A percentile compares a stretch with the other conserved stretches of the same genome.
These are phyloP conservation scores for Neckera pumila DNA, from an alignment of 225 moss, liverwort and hornwort species.

Conservation along the genomic window DNA sequence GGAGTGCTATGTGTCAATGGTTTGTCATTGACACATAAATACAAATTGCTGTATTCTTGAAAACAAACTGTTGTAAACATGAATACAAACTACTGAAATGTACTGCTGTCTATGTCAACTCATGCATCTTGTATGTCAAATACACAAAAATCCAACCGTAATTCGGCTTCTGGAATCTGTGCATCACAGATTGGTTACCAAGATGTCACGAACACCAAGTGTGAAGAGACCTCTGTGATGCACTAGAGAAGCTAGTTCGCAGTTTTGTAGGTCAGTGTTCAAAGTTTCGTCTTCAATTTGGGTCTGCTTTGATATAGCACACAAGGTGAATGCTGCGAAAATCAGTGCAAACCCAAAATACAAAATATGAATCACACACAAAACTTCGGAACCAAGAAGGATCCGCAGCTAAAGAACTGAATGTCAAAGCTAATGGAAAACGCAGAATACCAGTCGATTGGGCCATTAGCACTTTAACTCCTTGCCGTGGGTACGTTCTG, in stretches of 20 bases:
- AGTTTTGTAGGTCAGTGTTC: background rate
- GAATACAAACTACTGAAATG: background rate
- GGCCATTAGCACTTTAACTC: background rate
- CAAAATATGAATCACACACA: background rate
- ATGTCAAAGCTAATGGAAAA: background rate
- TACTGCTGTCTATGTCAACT: background rate
- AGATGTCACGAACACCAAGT: background rate
- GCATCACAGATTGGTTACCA: background rate
- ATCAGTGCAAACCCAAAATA: background rate
- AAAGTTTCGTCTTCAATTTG: background rate
- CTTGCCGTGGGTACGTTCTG: too few species aligned
- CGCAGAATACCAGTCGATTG: too few species aligned
- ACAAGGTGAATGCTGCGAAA: background rate
- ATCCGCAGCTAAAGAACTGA: background rate
- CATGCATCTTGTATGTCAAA: background rate
- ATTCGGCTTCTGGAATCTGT: background rate
- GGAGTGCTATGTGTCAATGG: fast-evolving
- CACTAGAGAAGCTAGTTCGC: background rate
- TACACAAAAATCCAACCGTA: background rate
- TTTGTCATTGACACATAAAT: too few species aligned
- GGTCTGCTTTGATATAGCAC: background rate
- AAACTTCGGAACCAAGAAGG: too few species aligned
- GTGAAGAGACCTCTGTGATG: too few species aligned
- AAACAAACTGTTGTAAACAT: too few species aligned
- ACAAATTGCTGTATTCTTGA: too few species aligned